Conservation (phyloP, 2,329 filamentous ascomycete genomes). For the Juglanconis juglandina region DNA sequence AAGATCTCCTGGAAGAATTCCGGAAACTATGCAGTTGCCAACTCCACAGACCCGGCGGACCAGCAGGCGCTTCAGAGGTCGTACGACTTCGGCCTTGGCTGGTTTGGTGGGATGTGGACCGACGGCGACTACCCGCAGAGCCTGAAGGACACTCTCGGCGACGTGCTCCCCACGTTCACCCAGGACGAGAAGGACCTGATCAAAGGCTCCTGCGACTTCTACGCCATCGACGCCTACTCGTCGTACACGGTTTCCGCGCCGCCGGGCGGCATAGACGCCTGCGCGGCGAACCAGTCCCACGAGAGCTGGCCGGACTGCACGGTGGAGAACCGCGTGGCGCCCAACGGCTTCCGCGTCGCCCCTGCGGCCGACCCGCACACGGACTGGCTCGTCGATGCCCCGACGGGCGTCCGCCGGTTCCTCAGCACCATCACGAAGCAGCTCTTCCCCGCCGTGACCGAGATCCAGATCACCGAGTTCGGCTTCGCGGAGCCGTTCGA, state of each 20-base stretch:
- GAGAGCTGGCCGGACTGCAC: slow-evolving; percentile 4
- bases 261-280: not conserved
- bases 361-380: slow-evolving; percentile 5
- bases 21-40: slow-evolving; percentile 7
- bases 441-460: slow-evolving; percentile 1
- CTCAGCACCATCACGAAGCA: slow-evolving; percentile 9
- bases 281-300: not conserved
- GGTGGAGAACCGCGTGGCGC: not conserved
- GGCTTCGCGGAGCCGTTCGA: slow-evolving; percentile 5
- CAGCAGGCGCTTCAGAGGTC: slow-evolving; percentile 1
- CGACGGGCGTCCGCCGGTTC: slow-evolving; percentile 5
- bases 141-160: slow-evolving; percentile 6
- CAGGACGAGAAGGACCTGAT: slow-evolving; percentile 1
- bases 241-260: not conserved
- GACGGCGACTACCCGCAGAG: slow-evolving; percentile 6
- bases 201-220: slow-evolving; percentile 9
- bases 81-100: slow-evolving; percentile 8
- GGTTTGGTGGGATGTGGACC: slow-evolving; percentile 9
- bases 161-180: slow-evolving; percentile 2
- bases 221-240: slow-evolving; percentile 9
- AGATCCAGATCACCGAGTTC: slow-evolving; percentile 9
- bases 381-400: slow-evolving; percentile 1
- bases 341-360: not conserved
- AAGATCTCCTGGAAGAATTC: slow-evolving; percentile 10
- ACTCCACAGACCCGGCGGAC: slow-evolving; percentile 1